A percentile compares a stretch with the other conserved stretches of the same genome.
Evolutionary conservation across 768 basidiomycete species (phyloP).

Genomic region (Tylopilus cervinicoccineus): DNA sequence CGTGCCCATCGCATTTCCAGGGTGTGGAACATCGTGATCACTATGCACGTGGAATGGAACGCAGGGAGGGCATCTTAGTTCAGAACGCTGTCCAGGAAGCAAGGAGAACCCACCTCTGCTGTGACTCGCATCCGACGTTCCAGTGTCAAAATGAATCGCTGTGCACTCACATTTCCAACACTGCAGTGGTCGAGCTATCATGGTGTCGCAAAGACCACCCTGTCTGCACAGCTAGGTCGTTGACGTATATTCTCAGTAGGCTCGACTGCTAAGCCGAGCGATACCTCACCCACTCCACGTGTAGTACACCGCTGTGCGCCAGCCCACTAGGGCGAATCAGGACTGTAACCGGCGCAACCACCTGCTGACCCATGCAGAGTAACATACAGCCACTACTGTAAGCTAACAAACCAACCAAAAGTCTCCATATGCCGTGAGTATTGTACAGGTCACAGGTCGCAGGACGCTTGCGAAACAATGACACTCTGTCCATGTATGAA

Average conservation of each 20-base stretch:
- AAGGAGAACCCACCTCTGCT: conserved; percentile 4
- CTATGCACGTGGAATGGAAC: conserved; percentile 20
- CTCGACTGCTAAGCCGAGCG: conserved; percentile 2
- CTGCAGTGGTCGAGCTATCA: conserved; percentile 3
- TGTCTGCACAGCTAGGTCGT: conserved; percentile 4
- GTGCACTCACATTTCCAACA: conserved; percentile 4
- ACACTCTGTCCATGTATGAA: conserved; percentile 17
- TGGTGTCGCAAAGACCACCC: neutral
- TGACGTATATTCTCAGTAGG: too few relatives aligned
- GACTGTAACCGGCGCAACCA: neutral
- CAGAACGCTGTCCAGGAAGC: conserved; percentile 4
- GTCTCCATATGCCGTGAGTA: conserved; percentile 19
- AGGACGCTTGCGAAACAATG: conserved; percentile 8
- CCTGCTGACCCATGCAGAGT: neutral
- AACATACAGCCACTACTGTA: neutral
- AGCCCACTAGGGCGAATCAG: neutral
- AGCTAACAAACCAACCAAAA: conserved; percentile 2
- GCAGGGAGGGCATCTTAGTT: neutral
- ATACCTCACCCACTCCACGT: conserved; percentile 17
- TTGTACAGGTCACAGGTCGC: conserved; percentile 24
- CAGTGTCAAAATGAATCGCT: neutral
- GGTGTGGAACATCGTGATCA: conserved; percentile 16
- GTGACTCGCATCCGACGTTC: conserved; percentile 1
- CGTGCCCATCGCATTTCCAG: conserved; percentile 26
- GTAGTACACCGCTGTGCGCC: conserved; percentile 10